A percentile compares a stretch with the other conserved stretches of the same genome.
These are phyloP conservation scores for Delphinella strobiligena DNA, from an alignment of 2,329 filamentous ascomycete species.

Conservation along the genomic window DNA sequence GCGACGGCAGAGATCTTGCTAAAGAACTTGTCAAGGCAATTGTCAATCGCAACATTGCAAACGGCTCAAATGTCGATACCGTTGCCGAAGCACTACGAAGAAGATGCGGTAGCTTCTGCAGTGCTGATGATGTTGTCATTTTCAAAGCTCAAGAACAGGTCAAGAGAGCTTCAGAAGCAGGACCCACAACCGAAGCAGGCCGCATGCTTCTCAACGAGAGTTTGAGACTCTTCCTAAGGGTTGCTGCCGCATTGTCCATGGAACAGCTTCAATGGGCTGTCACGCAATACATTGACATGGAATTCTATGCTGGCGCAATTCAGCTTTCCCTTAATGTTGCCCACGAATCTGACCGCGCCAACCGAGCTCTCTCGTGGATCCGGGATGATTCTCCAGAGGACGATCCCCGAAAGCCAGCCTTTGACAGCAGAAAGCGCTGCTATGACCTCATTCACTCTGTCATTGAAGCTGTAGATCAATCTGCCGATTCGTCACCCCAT, in stretches of 20 bases:
- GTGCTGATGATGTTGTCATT: constrained; percentile 89
- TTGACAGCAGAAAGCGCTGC: constrained; percentile 60
- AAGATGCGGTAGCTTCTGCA: constrained; percentile 94
- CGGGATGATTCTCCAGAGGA: constrained; percentile 64
- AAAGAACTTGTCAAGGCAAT: constrained; percentile 95
- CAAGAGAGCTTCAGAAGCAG: constrained; percentile 73
- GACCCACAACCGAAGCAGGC: constrained; percentile 61
- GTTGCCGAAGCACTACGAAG: constrained; percentile 88
- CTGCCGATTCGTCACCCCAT: constrained; percentile 56
- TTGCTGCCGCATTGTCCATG: constrained; percentile 69
- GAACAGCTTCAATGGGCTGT: constrained; percentile 71
- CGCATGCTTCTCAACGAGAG: constrained; percentile 79
- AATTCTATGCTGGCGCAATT: constrained; percentile 86
- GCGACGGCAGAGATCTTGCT: constrained; percentile 72
- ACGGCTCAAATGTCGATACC: constrained; percentile 92
- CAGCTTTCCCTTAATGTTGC: constrained; percentile 77
- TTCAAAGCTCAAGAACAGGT: constrained; percentile 97
- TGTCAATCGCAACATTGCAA: constrained; percentile 94
- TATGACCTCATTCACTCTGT: constrained; percentile 84
- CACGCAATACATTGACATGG: constrained; percentile 63
- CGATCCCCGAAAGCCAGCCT: constrained; percentile 58
- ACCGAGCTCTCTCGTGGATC: constrained; percentile 73
- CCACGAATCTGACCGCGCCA: constrained; percentile 73
- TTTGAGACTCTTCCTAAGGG: constrained; percentile 74
- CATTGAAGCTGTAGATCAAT: constrained; percentile 62